Percentiles rank a stretch among this genome's conserved stretches.
Conservation (phyloP, 345 rosid genomes). For the Linum lewisii region DNA sequence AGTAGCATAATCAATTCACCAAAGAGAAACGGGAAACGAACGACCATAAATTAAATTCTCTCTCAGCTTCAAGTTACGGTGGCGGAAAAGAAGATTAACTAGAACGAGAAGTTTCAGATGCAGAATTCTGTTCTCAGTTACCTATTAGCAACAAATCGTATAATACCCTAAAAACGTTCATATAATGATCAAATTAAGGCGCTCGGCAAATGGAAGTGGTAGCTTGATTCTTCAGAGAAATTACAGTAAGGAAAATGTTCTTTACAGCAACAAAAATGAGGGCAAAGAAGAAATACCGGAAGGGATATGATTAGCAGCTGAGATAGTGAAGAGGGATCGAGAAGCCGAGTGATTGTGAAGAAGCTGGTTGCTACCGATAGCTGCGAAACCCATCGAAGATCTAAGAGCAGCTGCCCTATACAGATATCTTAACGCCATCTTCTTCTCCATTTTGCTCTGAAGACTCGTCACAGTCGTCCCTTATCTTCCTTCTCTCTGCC, state of each 20-base stretch:
- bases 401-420: slow-evolving; percentile 19
- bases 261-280: neutral
- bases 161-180: neutral
- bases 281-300: slow-evolving; percentile 5
- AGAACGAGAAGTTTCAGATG: neutral
- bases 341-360: slow-evolving; percentile 12
- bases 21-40: too few relatives aligned
- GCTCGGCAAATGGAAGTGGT: neutral
- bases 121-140: neutral
- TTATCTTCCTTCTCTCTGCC: too few relatives aligned
- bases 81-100: neutral
- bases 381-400: slow-evolving; percentile 13
- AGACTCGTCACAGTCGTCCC: too few relatives aligned
- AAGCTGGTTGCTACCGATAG: slow-evolving; percentile 10
- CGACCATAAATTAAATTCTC: too few relatives aligned
- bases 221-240: neutral
- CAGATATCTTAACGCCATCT: slow-evolving; percentile 23
- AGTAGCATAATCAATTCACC: too few relatives aligned
- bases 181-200: neutral
- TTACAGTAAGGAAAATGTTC: too few relatives aligned
- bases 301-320: slow-evolving; percentile 9
- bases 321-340: slow-evolving; percentile 14
- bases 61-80: too few relatives aligned
- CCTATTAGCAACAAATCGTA: neutral
- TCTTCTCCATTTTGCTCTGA: slow-evolving; percentile 17